Evolutionary conservation across 768 basidiomycete species (phyloP).

Genomic region (Lentinula raphanica): DNA sequence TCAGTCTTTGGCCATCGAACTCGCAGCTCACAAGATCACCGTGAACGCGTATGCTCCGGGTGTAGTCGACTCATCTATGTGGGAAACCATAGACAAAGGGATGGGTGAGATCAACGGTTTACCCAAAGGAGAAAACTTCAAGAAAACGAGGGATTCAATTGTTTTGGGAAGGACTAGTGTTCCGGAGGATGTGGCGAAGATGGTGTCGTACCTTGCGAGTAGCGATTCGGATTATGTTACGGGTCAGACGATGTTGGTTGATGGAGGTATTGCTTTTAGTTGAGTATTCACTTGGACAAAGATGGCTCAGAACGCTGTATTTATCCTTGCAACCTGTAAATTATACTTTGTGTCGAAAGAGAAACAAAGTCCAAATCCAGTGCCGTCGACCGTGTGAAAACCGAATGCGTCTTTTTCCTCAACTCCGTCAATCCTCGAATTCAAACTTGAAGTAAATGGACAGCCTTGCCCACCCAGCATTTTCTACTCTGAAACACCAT

Average conservation of each 20-base stretch:
- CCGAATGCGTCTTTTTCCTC: neutral
- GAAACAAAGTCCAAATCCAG: no score
- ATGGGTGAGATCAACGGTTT: constrained; percentile 7
- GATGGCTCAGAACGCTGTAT: no score
- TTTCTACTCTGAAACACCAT: neutral
- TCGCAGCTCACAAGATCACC: constrained; percentile 9
- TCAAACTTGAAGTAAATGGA: neutral
- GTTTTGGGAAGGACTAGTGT: constrained; percentile 12
- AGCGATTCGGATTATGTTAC: constrained; percentile 23
- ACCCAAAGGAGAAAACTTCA: constrained; percentile 5
- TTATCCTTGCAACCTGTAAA: no score
- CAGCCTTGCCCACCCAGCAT: neutral
- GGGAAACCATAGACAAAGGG: neutral
- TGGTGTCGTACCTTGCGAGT: constrained; percentile 22
- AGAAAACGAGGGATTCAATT: neutral
- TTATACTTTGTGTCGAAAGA: no score
- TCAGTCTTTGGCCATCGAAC: constrained; percentile 8
- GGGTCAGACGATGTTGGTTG: constrained; percentile 11
- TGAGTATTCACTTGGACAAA: no score
- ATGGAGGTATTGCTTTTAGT: constrained; percentile 8
- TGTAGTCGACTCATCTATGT: constrained; percentile 6
- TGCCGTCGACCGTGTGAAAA: neutral
- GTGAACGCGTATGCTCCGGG: constrained; percentile 12
- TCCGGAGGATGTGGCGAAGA: constrained; percentile 20
- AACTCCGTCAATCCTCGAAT: neutral